These are phyloP conservation scores for Phytophthora nicotianae DNA, from an alignment of 352 stramenopile species.

Conservation along the genomic window DNA sequence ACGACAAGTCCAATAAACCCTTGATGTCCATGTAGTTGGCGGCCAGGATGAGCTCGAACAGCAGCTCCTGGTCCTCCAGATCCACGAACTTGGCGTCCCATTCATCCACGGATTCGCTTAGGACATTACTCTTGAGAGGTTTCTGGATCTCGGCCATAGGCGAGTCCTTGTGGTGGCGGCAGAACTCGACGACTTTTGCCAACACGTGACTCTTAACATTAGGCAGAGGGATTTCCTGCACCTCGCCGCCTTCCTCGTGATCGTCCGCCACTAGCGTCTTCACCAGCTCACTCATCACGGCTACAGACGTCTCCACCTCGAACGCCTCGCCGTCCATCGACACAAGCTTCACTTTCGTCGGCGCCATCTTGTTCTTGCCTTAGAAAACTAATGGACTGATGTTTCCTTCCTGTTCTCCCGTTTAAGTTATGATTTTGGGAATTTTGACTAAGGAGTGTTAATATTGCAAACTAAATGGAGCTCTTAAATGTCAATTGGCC, in stretches of 20 bases:
- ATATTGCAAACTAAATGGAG: not conserved
- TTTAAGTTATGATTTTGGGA: not conserved
- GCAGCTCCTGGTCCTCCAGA: constrained; percentile 52
- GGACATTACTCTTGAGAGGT: constrained; percentile 56
- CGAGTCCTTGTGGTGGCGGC: constrained; percentile 53
- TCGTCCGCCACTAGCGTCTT: constrained; percentile 59
- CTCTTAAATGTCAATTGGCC: too few species aligned
- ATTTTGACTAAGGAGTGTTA: not conserved
- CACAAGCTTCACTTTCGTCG: constrained; percentile 50
- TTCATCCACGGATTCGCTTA: constrained; percentile 52
- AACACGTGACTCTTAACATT: constrained; percentile 62
- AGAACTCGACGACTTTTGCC: constrained; percentile 67
- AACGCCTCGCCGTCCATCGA: constrained; percentile 66
- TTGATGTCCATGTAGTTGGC: constrained; percentile 82
- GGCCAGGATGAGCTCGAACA: constrained; percentile 70
- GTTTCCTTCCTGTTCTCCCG: not conserved
- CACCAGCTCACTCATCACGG: constrained; percentile 52
- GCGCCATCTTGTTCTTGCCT: not conserved
- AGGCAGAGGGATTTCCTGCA: constrained; percentile 60
- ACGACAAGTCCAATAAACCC: constrained; percentile 60
- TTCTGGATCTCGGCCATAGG: constrained; percentile 71
- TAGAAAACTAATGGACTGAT: not conserved
- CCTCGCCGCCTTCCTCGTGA: constrained; percentile 28
- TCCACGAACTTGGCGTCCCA: constrained; percentile 71
- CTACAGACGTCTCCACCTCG: constrained; percentile 44